Base-by-base conservation (phyloP, 106 monocot genomes). In the Allium sativum region DNA sequence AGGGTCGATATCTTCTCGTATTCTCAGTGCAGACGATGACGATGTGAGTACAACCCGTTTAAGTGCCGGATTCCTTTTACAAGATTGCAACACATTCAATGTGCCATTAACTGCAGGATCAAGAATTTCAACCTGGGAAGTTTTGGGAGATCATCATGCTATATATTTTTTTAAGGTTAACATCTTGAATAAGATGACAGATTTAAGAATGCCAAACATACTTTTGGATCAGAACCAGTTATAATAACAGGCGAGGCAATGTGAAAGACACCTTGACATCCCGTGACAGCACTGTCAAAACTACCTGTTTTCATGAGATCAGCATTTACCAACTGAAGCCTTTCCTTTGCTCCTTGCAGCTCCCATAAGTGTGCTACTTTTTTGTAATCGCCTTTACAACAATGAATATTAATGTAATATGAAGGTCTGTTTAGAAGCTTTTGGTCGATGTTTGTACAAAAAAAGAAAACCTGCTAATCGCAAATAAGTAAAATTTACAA, bases 201-300 rank as follows among this genome's bases (percentile, higher is more conserved):
- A 31, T 31, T 31, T 31, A 31, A 31, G 31, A 31, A 31, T 31
- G 31, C 5, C 1, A 31, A 31, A 2, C 31, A 31, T 78, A 72
- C 93, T 86, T 90, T 74, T 5, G 87, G 74, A 67, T 87, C 81
- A 9, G 72, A 72, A 56, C 68, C 68, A 1, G 64, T 74, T 31
- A 7, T 15, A 16, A 62, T 6, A 41, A 95, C 81, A 15, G 95
- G 94, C 52, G 78, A 86, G 15, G 94, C 94, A 3, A 70, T 82
- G 68, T 95, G 94, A 65, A 95, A 95, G 45, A 95, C 95, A n/a
- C 90, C 95, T 61, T 90, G 67, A 61, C 90, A 95, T 22, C 75
- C 95, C 74, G 68, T 72, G 0, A 90, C 42, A 15, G 84, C 84
- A 45, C 77, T 64, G 56, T 95, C 90, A 69, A 95, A 95, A 68